These are phyloP conservation scores for Blepharisma stoltei DNA, from an alignment of 73 alveolate genomes.

Conservation along the genomic window DNA sequence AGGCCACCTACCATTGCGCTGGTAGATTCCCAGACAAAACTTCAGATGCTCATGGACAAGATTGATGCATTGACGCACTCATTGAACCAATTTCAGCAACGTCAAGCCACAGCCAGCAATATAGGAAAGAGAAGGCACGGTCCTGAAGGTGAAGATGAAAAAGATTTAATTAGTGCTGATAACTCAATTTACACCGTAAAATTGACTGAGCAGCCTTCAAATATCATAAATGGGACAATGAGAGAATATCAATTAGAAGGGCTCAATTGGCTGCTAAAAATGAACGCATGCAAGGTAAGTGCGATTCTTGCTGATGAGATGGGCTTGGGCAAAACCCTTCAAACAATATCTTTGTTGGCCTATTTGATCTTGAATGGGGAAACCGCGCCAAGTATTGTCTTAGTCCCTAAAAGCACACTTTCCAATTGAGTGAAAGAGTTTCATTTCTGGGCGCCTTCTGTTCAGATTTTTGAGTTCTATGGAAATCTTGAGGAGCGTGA, in stretches of 20 bases:
- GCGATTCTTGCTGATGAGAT: slow-evolving; percentile 98
- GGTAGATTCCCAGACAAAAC: not conserved
- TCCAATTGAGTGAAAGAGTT: slow-evolving; percentile 95
- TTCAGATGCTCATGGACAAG: not conserved
- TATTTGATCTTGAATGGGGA: slow-evolving; percentile 51
- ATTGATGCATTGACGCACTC: not conserved
- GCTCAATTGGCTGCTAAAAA: slow-evolving; percentile 89
- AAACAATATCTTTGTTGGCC: slow-evolving; percentile 91
- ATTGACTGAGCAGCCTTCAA: slow-evolving; percentile 39
- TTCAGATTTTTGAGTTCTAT: slow-evolving; percentile 68
- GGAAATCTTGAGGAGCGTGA: slow-evolving; percentile 87
- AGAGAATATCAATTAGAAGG: slow-evolving; percentile 93
- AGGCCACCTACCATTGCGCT: no score
- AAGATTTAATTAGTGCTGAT: not conserved
- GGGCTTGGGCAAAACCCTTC: slow-evolving; percentile 98
- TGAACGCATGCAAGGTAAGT: slow-evolving; percentile 70
- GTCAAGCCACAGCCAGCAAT: not conserved
- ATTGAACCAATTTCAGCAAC: not conserved
- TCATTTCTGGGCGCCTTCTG: slow-evolving; percentile 80
- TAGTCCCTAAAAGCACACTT: slow-evolving; percentile 94
- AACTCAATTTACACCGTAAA: slow-evolving; percentile 31
- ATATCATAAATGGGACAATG: slow-evolving; percentile 24
- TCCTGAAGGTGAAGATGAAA: slow-evolving; percentile 1
- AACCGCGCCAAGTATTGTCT: slow-evolving; percentile 68
- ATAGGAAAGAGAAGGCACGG: no score